Conservation (phyloP, 208 protist genomes). For the Crithidia fasciculata region DNA sequence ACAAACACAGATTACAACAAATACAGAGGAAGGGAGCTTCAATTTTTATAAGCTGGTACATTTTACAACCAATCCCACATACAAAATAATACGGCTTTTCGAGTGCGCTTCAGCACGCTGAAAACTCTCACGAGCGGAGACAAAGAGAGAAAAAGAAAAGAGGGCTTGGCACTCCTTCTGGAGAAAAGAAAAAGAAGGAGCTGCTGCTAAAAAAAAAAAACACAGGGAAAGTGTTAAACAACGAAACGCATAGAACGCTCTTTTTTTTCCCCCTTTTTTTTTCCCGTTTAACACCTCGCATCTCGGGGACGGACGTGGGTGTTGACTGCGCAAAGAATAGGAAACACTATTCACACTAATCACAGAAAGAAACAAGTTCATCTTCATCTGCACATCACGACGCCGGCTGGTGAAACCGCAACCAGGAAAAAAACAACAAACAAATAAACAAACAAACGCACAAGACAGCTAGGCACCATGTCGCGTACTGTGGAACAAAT, state of each 20-base stretch:
- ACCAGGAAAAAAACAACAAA: constrained; percentile 21
- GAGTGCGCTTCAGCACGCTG: no score
- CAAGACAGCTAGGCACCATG: constrained; percentile 25
- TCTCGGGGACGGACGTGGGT: no score
- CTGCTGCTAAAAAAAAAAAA: not conserved
- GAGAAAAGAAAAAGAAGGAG: no score
- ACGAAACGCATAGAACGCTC: not conserved
- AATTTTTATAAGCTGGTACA: no score
- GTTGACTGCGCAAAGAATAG: no score
- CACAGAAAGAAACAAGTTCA: constrained; percentile 23
- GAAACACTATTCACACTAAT: not conserved
- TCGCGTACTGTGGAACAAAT: constrained; percentile 93
- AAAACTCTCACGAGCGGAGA: no score
- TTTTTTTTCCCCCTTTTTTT: constrained; percentile 4
- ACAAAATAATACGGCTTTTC: no score
- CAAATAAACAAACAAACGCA: not conserved
- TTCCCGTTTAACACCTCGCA: not conserved
- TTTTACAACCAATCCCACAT: no score
- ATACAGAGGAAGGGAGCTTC: no score
- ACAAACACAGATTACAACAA: no score
- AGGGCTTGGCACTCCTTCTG: no score
- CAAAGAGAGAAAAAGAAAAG: no score
- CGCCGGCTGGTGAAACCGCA: not conserved
- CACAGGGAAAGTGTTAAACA: constrained; percentile 6
- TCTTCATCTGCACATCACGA: not conserved